Evolutionary conservation across 78 protist genomes (phyloP).

Genomic region (Cavenderia fasciculata): DNA sequence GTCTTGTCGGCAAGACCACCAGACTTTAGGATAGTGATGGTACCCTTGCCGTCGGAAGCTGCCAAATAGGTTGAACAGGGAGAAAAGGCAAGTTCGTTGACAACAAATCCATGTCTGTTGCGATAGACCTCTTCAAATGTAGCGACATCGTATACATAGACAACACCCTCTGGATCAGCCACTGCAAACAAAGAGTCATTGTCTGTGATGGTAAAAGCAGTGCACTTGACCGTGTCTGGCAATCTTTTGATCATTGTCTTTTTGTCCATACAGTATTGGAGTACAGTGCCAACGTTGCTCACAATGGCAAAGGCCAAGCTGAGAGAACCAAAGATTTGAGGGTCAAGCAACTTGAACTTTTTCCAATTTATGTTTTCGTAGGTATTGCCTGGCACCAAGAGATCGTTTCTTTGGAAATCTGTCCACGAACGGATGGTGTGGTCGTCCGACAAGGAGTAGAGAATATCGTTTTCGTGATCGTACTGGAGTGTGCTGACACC

Average conservation of each 20-base stretch:
- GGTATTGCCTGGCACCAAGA: neutral
- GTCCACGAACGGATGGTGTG: constrained; percentile 25
- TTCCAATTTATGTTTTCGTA: neutral
- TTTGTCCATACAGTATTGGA: neutral
- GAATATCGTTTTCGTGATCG: neutral
- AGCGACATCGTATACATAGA: neutral
- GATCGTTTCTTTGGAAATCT: constrained; percentile 20
- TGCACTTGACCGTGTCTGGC: too few relatives aligned
- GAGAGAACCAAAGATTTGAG: neutral
- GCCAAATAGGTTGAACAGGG: neutral
- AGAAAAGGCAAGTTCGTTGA: constrained; percentile 5
- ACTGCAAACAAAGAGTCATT: neutral
- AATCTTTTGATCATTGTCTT: too few relatives aligned
- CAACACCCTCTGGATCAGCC: constrained; percentile 1
- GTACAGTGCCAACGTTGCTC: neutral
- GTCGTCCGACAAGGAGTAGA: constrained; percentile 42
- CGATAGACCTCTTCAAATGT: neutral
- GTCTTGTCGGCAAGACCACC: neutral
- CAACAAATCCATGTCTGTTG: neutral
- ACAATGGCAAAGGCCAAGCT: neutral
- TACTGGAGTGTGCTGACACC: constrained; percentile 10
- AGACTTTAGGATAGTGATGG: neutral
- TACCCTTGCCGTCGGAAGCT: constrained; percentile 24
- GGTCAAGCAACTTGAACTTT: neutral
- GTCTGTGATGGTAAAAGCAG: neutral